phyloP scores from a whole-genome alignment of 2,329 filamentous ascomycete species.

The Pseudogymnoascus sp. region DNA sequence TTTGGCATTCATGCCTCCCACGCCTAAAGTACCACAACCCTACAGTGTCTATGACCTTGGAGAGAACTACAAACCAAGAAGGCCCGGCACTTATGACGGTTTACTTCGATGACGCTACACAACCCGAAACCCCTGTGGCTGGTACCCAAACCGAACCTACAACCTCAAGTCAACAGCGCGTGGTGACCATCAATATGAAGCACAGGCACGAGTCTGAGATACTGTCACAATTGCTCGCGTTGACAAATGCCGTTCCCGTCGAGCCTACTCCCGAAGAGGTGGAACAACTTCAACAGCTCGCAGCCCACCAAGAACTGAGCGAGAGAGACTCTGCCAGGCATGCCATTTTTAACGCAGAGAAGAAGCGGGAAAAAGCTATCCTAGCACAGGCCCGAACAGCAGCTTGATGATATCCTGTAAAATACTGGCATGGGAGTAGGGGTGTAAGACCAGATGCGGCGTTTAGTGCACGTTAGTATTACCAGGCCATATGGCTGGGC shows the following conservation, averaged over 20 bases:
- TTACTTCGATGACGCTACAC: slow-evolving; percentile 43
- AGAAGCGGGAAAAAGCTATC: slow-evolving; percentile 53
- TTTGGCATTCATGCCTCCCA: slow-evolving; percentile 76
- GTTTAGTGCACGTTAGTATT: slow-evolving; percentile 10
- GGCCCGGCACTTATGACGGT: slow-evolving; percentile 55
- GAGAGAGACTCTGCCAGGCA: slow-evolving; percentile 46
- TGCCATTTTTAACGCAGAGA: slow-evolving; percentile 43
- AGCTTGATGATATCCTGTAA: slow-evolving; percentile 8
- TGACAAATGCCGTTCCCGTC: slow-evolving; percentile 52
- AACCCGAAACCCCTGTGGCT: slow-evolving; percentile 35
- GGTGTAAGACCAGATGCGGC: slow-evolving; percentile 1
- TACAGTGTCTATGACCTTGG: slow-evolving; percentile 69
- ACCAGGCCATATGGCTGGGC: background rate
- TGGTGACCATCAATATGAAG: slow-evolving; percentile 52
- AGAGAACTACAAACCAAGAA: slow-evolving; percentile 51
- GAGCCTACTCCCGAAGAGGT: slow-evolving; percentile 51
- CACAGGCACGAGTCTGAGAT: slow-evolving; percentile 52
- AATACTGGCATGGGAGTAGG: slow-evolving; percentile 1
- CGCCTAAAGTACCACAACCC: slow-evolving; percentile 95
- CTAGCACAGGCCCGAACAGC: slow-evolving; percentile 42
- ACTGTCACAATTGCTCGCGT: slow-evolving; percentile 49
- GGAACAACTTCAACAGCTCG: slow-evolving; percentile 47
- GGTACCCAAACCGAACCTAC: slow-evolving; percentile 30
- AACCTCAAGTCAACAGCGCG: slow-evolving; percentile 32
- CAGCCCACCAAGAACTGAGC: slow-evolving; percentile 43